These are phyloP conservation scores for Trametes versicolor DNA, from an alignment of 1,284 basidiomycete genomes.

Conservation along the genomic window DNA sequence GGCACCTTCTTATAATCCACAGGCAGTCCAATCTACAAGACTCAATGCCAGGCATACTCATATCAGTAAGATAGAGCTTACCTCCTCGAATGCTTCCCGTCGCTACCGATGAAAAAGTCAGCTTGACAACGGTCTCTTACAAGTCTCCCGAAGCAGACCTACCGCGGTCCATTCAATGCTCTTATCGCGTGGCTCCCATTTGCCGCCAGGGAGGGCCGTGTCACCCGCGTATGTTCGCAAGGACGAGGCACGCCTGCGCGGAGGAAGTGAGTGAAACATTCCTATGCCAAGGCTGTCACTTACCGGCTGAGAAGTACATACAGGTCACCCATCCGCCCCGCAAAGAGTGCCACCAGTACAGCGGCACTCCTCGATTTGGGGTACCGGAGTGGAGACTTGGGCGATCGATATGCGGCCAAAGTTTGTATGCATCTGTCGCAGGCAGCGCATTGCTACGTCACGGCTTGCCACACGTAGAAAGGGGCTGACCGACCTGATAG, in stretches of 20 bases:
- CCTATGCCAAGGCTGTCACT: constrained; percentile 37
- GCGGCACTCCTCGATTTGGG: constrained; percentile 72
- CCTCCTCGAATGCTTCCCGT: constrained; percentile 80
- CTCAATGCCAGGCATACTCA: constrained; percentile 7
- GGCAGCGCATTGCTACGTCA: background rate
- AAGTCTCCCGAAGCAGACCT: constrained; percentile 41
- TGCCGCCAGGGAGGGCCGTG: constrained; percentile 87
- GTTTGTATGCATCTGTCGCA: constrained; percentile 65
- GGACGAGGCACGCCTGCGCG: constrained; percentile 70
- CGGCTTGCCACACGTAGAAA: background rate
- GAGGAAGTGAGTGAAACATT: background rate
- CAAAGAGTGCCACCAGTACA: constrained; percentile 82
- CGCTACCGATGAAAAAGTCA: constrained; percentile 54
- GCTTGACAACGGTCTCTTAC: background rate
- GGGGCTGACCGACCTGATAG: constrained; percentile 51
- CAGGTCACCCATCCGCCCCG: constrained; percentile 82
- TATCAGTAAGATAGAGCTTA: constrained; percentile 34
- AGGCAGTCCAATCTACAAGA: constrained; percentile 79
- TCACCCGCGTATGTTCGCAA: constrained; percentile 84
- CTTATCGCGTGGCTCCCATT: constrained; percentile 72
- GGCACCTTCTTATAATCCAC: constrained; percentile 73
- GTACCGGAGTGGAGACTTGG: constrained; percentile 52
- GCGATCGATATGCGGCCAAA: constrained; percentile 62
- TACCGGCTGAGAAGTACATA: constrained; percentile 84
- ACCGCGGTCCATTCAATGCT: constrained; percentile 85